Percentiles rank a stretch among this genome's conserved stretches.
These are phyloP conservation scores for Aspergillus fumigatiaffinis DNA, from an alignment of 2,329 filamentous ascomycete species.

Conservation along the genomic window DNA sequence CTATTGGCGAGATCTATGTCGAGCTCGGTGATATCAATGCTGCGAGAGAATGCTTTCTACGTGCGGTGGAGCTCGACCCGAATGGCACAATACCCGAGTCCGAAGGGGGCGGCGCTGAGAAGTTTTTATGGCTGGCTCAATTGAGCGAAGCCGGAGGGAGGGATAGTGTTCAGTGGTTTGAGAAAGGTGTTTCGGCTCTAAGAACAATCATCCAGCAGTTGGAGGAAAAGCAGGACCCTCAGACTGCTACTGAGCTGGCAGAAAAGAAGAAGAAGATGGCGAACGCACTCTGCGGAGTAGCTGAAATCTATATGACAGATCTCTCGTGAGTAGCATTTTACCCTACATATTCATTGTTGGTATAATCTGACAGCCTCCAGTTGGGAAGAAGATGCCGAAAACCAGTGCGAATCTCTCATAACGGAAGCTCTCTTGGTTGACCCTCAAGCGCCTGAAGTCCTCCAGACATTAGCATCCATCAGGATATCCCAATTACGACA, in stretches of 20 bases:
- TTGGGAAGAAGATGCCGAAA: conserved; percentile 84
- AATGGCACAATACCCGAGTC: conserved; percentile 68
- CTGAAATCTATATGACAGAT: conserved; percentile 99
- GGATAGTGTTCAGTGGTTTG: conserved; percentile 60
- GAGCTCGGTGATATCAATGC: conserved; percentile 76
- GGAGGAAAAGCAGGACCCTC: conserved; percentile 45
- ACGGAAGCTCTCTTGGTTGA: conserved; percentile 86
- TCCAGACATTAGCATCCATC: conserved; percentile 92
- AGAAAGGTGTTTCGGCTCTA: conserved; percentile 65
- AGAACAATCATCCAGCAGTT: conserved; percentile 66
- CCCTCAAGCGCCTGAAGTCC: conserved; percentile 77
- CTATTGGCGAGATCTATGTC: conserved; percentile 77
- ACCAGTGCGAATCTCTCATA: conserved; percentile 78
- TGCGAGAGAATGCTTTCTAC: conserved; percentile 67
- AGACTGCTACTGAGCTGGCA: conserved; percentile 45
- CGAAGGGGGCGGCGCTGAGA: conserved; percentile 79
- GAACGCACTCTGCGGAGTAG: conserved; percentile 87
- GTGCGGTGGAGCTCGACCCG: conserved; percentile 71
- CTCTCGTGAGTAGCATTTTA: conserved; percentile 58
- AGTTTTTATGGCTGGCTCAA: conserved; percentile 93
- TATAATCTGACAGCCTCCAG: conserved; percentile 28
- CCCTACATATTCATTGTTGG: neutral
- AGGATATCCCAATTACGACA: conserved; percentile 79
- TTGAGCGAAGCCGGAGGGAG: conserved; percentile 64
- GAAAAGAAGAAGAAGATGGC: conserved; percentile 80